Conservation (phyloP, 768 basidiomycete genomes). For the Dictyophora rubrovolvata region DNA sequence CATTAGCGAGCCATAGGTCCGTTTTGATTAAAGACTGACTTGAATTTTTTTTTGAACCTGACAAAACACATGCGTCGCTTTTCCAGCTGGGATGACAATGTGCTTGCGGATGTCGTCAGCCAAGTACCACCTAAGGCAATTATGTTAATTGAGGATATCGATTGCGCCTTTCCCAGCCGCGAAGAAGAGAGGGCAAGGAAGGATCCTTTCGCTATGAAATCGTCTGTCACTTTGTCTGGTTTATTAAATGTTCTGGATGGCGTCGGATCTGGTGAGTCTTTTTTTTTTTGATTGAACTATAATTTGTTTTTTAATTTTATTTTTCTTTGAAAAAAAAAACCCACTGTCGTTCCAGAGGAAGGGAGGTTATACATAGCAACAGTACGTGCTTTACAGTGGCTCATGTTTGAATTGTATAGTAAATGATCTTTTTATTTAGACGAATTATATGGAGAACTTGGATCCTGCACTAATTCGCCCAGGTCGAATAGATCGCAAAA, state of each 20-base stretch:
- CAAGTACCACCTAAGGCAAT: conserved; percentile 44
- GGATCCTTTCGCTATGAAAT: conserved; percentile 12
- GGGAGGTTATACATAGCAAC: conserved; percentile 54
- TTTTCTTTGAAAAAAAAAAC: not conserved
- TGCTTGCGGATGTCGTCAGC: conserved; percentile 35
- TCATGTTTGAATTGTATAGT: not conserved
- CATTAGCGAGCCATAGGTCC: conserved; percentile 38
- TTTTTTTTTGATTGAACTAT: not conserved
- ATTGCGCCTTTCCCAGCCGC: conserved; percentile 44
- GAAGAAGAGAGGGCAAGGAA: conserved; percentile 22
- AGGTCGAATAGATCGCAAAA: conserved; percentile 44
- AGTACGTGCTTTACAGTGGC: conserved; percentile 19
- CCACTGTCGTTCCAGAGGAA: conserved; percentile 33
- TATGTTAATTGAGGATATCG: conserved; percentile 50
- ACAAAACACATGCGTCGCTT: not conserved
- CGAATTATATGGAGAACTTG: conserved; percentile 43
- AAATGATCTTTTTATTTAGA: conserved; percentile 21
- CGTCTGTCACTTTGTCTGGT: conserved; percentile 41
- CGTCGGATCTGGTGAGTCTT: conserved; percentile 23
- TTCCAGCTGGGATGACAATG: conserved; percentile 38
- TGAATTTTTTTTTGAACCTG: not conserved
- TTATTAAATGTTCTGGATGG: conserved; percentile 51
- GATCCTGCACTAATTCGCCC: conserved; percentile 49
- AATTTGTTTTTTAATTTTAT: not conserved
- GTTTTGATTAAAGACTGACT: too few species aligned